Base-by-base conservation (phyloP, 1,139 yeast genomes). In the Candida sp. region DNA sequence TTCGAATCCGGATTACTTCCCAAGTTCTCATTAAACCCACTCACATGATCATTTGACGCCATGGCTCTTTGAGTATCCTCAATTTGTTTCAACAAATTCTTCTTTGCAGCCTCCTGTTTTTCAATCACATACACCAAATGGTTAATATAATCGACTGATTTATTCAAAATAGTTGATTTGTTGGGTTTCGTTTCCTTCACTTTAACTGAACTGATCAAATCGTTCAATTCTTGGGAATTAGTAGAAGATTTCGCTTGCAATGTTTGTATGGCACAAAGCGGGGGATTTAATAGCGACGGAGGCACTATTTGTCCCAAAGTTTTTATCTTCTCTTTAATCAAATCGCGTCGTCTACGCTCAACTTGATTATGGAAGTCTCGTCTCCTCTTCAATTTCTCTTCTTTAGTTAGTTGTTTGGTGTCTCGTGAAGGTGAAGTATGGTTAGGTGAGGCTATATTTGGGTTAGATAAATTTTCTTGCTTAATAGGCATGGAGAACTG, bases 311-410 rank as follows among this genome's bases (percentile, higher is more conserved):
- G 63, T 1, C 91, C 89, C 49, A 86, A 63, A 49, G 84, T 91
- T 57, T 84, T 83, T 47, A 86, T 85, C 53, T 85, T 78, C 55
- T 83, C 87, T 59, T 86, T 86, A 51, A 86, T 86, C 52, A 86
- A 67, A 56, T 86, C 95, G 52, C 95, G 72, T 60, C 95, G 73
- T 58, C 91, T 74, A 57, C 93, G 71, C 60, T 86, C 95, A 4
- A 86, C 95, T 1, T 90, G 93, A 57, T 86, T 86, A 57, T 86
- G 95, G 53, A 85, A 81, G 56, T 85, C 91, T 50, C 90, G 69
- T 53, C 91, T 74, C 54, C 93, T 74, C 50, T 77, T 77, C 45
- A 84, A 58, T 54, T 83, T 85, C 46, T 82, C 88, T 48, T 85
- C 93, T 55, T 82, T 82, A n/a, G 80, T 72, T 43, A 84, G 54